phyloP scores from a whole-genome alignment of 148 eudicot species.

The Mesembryanthemum crystallinum region DNA sequence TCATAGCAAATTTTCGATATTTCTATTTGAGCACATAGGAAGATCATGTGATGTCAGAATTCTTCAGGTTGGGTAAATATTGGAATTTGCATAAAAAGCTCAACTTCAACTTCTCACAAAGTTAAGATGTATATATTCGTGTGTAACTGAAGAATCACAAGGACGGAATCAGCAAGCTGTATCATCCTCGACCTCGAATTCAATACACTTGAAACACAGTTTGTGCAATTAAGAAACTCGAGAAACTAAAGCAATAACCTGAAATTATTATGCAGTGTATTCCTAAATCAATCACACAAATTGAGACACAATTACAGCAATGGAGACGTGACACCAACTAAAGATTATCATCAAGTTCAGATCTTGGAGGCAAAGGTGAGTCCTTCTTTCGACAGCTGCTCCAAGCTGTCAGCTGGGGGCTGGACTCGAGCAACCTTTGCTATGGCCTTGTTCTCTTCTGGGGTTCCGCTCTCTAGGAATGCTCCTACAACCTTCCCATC shows the following conservation, averaged over 20 bases:
- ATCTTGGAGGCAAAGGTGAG: conserved; percentile 68
- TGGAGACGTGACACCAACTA: neutral
- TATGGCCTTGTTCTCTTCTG: conserved; percentile 87
- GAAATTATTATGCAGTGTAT: conserved; percentile 22
- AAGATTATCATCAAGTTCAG: conserved; percentile 16
- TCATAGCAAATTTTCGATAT: no score
- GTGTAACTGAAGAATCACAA: neutral
- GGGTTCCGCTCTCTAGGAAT: conserved; percentile 75
- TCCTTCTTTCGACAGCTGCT: conserved; percentile 64
- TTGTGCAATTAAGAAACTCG: conserved; percentile 8
- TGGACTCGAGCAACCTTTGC: conserved; percentile 82
- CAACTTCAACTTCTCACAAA: no score
- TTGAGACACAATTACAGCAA: conserved; percentile 7
- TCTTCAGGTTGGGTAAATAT: no score
- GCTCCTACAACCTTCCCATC: conserved; percentile 84
- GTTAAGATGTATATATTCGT: neutral
- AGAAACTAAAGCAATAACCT: neutral
- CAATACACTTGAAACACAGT: neutral
- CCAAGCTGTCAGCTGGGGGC: conserved; percentile 62
- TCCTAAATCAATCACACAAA: conserved; percentile 1
- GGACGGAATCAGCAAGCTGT: neutral
- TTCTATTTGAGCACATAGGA: no score
- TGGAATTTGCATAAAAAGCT: no score
- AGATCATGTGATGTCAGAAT: no score
- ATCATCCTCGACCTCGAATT: neutral